Percentiles rank a stretch among this genome's conserved stretches.
These are phyloP conservation scores for Parastagonospora nodorum DNA, from an alignment of 2,329 filamentous ascomycete species.

Conservation along the genomic window DNA sequence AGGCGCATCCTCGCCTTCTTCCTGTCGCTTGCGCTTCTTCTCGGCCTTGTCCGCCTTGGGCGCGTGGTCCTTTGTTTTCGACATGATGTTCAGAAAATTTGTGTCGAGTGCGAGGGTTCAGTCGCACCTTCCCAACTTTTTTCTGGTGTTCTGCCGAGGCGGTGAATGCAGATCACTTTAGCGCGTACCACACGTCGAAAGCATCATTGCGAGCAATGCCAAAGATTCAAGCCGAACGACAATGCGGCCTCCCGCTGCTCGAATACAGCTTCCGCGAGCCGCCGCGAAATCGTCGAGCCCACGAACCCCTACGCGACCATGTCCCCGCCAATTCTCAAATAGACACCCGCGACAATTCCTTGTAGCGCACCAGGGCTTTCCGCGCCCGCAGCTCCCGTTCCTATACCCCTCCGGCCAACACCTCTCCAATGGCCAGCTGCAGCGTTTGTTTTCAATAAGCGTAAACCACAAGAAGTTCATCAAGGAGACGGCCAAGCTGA, in stretches of 20 bases:
- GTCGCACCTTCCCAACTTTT: conserved; percentile 24
- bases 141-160: conserved; percentile 25
- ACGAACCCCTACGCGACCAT: conserved; percentile 19
- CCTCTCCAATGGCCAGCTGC: conserved; percentile 52
- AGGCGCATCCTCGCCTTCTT: conserved; percentile 23
- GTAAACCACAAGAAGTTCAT: conserved; percentile 72
- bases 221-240: conserved; percentile 13
- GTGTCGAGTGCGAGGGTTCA: conserved; percentile 8
- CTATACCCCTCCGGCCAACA: conserved; percentile 60
- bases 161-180: conserved; percentile 22
- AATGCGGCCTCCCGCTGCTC: conserved; percentile 37
- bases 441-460: conserved; percentile 73
- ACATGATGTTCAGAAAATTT: conserved; percentile 17
- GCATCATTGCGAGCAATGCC: conserved; percentile 11
- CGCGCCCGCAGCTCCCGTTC: conserved; percentile 69
- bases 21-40: conserved; percentile 43
- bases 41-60: conserved; percentile 30
- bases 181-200: conserved; percentile 18
- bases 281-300: conserved; percentile 25
- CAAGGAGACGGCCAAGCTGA: conserved; percentile 71
- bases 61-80: conserved; percentile 11
- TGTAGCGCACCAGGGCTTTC: conserved; percentile 45
- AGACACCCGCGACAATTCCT: conserved; percentile 60
- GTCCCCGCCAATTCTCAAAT: conserved; percentile 63
- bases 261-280: conserved; percentile 35